A percentile compares a stretch with the other conserved stretches of the same genome.
Evolutionary conservation across 1,284 basidiomycete species (phyloP).

Genomic region (Phylloboletellus chloephorus): DNA sequence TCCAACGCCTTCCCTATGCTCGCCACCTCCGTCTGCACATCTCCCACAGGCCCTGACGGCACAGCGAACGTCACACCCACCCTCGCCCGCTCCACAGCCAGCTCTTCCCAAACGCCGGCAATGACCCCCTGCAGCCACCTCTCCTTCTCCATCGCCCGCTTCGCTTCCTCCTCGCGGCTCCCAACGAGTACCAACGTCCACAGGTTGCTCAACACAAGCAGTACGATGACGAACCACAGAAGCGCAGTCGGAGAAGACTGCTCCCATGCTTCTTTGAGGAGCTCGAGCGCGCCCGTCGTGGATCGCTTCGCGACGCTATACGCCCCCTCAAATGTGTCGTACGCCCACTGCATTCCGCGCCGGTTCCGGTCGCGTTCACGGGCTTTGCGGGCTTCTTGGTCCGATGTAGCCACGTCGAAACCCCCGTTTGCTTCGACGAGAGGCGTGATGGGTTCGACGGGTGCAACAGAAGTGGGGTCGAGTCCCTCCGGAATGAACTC

Average conservation of each 20-base stretch:
- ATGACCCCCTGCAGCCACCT: constrained; percentile 69
- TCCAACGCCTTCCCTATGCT: constrained; percentile 51
- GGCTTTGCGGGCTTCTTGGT: constrained; percentile 36
- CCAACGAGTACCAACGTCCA: constrained; percentile 64
- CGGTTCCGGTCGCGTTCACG: constrained; percentile 63
- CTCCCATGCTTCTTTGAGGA: constrained; percentile 71
- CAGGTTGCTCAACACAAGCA: constrained; percentile 71
- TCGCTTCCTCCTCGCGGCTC: constrained; percentile 50
- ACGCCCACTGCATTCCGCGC: constrained; percentile 77
- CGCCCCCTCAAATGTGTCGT: constrained; percentile 76
- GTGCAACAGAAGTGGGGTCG: constrained; percentile 46
- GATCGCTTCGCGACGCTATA: constrained; percentile 64
- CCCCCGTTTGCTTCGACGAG: constrained; percentile 16
- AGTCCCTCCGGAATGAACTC: constrained; percentile 88
- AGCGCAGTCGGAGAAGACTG: constrained; percentile 64
- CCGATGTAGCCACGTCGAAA: constrained; percentile 11
- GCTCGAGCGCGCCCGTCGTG: constrained; percentile 63
- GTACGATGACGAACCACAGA: constrained; percentile 64
- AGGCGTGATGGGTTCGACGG: constrained; percentile 26
- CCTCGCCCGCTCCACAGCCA: constrained; percentile 38
- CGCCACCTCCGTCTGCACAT: constrained; percentile 46
- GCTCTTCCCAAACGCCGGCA: constrained; percentile 63
- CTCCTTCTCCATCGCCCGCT: constrained; percentile 60
- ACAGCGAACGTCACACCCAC: constrained; percentile 11
- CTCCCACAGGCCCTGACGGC: constrained; percentile 22